Evolutionary conservation across 495 filamentous ascomycete genomes (phyloP).

Genomic region (Trichoderma asperelloides): DNA sequence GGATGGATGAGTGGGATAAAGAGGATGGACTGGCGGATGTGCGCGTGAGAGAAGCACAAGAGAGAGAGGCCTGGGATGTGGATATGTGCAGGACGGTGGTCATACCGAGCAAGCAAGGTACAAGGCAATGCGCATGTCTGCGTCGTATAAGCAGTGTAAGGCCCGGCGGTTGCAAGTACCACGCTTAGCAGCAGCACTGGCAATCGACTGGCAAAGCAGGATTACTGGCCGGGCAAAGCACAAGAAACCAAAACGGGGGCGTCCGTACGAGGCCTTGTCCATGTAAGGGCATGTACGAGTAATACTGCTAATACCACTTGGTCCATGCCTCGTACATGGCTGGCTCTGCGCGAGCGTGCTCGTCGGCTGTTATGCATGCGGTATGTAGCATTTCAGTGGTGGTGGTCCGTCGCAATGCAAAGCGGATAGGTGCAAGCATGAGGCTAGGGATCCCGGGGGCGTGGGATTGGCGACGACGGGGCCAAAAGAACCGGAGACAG

Average conservation of each 20-base stretch:
- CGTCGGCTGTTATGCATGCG: constrained; percentile 7
- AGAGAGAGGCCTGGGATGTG: not conserved
- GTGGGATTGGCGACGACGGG: constrained; percentile 2
- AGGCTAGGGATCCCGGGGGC: constrained; percentile 7
- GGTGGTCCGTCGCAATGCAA: not conserved
- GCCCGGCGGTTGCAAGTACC: not conserved
- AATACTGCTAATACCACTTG: not conserved
- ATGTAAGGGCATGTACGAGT: constrained; percentile 1
- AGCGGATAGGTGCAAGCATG: constrained; percentile 2
- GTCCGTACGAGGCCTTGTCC: not conserved
- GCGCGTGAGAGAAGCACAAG: not conserved
- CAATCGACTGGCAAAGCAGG: not conserved
- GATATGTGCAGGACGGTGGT: not conserved
- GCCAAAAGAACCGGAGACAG: constrained; percentile 1
- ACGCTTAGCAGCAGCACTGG: not conserved
- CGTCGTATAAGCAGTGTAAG: not conserved
- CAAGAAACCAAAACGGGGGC: not conserved
- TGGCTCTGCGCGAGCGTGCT: not conserved
- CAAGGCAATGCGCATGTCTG: not conserved
- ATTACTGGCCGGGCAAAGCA: not conserved
- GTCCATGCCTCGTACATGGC: not conserved
- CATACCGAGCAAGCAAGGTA: constrained; percentile 4
- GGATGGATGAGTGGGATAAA: not conserved
- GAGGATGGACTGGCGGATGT: not conserved
- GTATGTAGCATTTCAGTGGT: not conserved